A percentile compares a stretch with the other conserved stretches of the same genome.
phyloP scores from a whole-genome alignment of 2,329 filamentous ascomycete genomes.

The Arthrobotrys iridis region DNA sequence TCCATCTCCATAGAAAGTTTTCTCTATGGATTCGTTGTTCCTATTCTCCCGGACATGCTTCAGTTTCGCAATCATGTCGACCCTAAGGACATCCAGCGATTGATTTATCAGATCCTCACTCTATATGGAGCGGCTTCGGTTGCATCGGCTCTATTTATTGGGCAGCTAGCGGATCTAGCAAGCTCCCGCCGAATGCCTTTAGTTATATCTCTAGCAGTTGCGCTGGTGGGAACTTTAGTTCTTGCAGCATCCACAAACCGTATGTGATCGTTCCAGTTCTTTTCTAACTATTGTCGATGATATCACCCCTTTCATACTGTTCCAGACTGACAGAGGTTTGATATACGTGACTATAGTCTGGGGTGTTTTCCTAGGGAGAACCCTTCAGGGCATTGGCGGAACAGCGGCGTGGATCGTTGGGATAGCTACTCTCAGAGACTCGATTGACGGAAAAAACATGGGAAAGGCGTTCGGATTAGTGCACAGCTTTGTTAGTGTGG shows the following conservation, averaged over 20 bases:
- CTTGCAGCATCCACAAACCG: constrained; percentile 62
- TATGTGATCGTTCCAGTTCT: constrained; percentile 44
- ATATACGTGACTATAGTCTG: too few species aligned
- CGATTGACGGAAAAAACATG: constrained; percentile 57
- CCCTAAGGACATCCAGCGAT: constrained; percentile 65
- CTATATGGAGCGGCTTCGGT: constrained; percentile 68
- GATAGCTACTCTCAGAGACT: constrained; percentile 59
- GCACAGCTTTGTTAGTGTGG: constrained; percentile 57
- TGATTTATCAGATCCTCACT: constrained; percentile 67
- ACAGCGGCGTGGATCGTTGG: constrained; percentile 60
- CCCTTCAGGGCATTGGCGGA: constrained; percentile 59
- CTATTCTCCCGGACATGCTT: constrained; percentile 65
- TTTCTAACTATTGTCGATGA: background rate
- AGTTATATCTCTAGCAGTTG: constrained; percentile 66
- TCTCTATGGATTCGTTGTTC: constrained; percentile 70
- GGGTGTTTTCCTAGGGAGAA: constrained; percentile 58
- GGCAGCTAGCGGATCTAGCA: constrained; percentile 68
- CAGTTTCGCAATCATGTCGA: constrained; percentile 66
- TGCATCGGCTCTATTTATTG: constrained; percentile 66
- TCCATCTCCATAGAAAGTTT: constrained; percentile 60
- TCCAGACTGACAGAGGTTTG: background rate
- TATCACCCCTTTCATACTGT: too few species aligned
- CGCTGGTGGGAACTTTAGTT: constrained; percentile 68
- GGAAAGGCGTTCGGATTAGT: constrained; percentile 59
- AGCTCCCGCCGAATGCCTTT: constrained; percentile 69